Evolutionary conservation across 2,329 filamentous ascomycete species (phyloP), one percentile per base, ranked within the genome.

Genomic region (Dactylellina sp.): DNA sequence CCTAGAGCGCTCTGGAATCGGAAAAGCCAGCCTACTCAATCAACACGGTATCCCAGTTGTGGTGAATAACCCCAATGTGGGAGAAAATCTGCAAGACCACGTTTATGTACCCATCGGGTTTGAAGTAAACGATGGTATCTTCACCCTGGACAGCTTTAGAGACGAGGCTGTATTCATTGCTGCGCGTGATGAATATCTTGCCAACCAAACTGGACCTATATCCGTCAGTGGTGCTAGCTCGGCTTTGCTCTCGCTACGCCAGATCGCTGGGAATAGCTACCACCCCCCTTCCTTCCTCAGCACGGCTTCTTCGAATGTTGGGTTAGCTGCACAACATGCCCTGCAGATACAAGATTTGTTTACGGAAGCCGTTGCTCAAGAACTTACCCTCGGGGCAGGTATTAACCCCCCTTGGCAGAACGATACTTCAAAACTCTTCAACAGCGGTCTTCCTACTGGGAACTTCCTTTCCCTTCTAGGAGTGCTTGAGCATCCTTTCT

Each of bases 401-500:
- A 72, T 72, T 20, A 72, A 52, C 24, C 68, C 68, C 5, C 32
- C 37, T 14, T 72, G 60, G 60, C 68, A 72, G 40, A 65, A 72
- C 37, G 42, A 65, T 40, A 65, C 68, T 5, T 53, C 56, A 37
- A 65, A 65, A 32, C 25, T 72, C 18, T 72, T 72, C 22, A 64
- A 57, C 20, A 72, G 56, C 22, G 68, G 56, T 7, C 52, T 71
- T 4, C 52, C 53, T 7, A 61, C 46, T 0, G 68, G 68, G 7
- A 72, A 72, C 28, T 72, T 55, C 39, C 25, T 72, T 14, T 71
- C 66, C 2, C 46, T 71, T 16, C 59, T 71, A 2, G 66, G 66
- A 12, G 66, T 64, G 20, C 60, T 84, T 0, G 83, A 83, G 0
- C 88, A 89, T 77, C 88, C 88, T 0, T 87, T 85, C 78, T 89